phyloP scores from a whole-genome alignment of 208 protist genomes.

The Zelonia costaricensis region DNA sequence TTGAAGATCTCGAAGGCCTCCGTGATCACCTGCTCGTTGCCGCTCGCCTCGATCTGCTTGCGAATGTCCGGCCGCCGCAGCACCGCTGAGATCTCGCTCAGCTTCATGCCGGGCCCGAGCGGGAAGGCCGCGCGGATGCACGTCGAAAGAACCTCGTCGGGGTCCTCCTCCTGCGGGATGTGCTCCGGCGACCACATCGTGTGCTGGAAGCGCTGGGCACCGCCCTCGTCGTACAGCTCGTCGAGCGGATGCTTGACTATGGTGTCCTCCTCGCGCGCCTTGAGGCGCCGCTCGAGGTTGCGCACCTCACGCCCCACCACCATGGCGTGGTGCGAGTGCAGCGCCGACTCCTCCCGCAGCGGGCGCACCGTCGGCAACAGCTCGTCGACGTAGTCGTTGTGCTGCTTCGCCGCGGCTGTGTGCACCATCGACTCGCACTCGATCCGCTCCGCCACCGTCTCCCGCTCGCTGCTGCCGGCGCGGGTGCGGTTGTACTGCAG shows the following conservation, averaged over 20 bases:
- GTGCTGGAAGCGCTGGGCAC: slow-evolving; percentile 87
- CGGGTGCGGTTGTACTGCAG: slow-evolving; percentile 40
- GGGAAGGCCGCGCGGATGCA: slow-evolving; percentile 82
- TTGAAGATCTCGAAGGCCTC: slow-evolving; percentile 85
- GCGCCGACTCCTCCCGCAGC: slow-evolving; percentile 67
- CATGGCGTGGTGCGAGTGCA: slow-evolving; percentile 57
- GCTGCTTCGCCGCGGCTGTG: slow-evolving; percentile 26
- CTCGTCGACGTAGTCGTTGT: slow-evolving; percentile 37
- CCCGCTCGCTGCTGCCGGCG: slow-evolving; percentile 20
- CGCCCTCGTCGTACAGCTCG: slow-evolving; percentile 80
- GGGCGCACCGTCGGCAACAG: slow-evolving; percentile 65
- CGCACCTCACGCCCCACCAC: slow-evolving; percentile 55
- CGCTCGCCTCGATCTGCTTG: slow-evolving; percentile 43
- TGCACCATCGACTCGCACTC: slow-evolving; percentile 47
- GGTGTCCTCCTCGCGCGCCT: slow-evolving; percentile 33
- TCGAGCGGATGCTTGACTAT: slow-evolving; percentile 77
- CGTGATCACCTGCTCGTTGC: slow-evolving; percentile 48
- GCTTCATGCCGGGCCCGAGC: slow-evolving; percentile 35
- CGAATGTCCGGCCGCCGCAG: slow-evolving; percentile 64
- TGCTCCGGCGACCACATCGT: slow-evolving; percentile 59
- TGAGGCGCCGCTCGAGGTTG: slow-evolving; percentile 56
- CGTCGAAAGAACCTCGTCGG: slow-evolving; percentile 48
- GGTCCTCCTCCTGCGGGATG: slow-evolving; percentile 70
- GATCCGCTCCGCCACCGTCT: slow-evolving; percentile 20
- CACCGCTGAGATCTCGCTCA: slow-evolving; percentile 54